Evolutionary conservation across 371 early-diverging fungal genomes (phyloP), one percentile per base, ranked within the genome.

Genomic region (Mortierella sp.): DNA sequence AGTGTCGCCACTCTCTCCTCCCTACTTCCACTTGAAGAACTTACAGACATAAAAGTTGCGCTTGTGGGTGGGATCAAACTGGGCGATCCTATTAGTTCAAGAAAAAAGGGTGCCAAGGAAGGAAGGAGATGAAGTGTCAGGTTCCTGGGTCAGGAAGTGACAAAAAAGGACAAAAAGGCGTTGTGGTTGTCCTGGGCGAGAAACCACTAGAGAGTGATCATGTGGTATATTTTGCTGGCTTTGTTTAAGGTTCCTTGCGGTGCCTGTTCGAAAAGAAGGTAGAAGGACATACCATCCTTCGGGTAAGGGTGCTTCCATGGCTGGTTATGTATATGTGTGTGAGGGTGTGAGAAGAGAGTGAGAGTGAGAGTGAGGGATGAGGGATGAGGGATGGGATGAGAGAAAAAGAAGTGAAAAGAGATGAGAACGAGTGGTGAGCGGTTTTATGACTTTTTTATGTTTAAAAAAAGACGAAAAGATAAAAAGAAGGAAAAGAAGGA

Each of bases 21-120:
- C 7, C 19, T 31, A 19, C 14, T 14, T 34, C 7, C 16, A 4
- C 31, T 14, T 11, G 16, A n/a, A 48, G n/a, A 37, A 53, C 77
- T 77, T 70, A 77, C 81, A 73, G 31, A 80, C 67, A 50, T 53
- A 80, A 22, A 80, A 80, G 81, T 80, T 69, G 26, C 81, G 52
- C 40, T 76, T 69, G 53, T 80, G 81, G 24, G 73, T 70, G 61
- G 81, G 29, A 52, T 80, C 81, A 48, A 58, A 80, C 71, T 80
- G 81, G 8, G 81, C 73, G 81, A 76, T 77, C 81, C 81, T 80
- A 22, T 58, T 14, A 14, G 29, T 5, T 39, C 8, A 2, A 11
- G 44, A 31, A 43, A 41, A 3, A 34, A 13, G 24, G 26, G 14
- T 10, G 37, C 4, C 29, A 13, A 63, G 55, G 2, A 66, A 40